phyloP scores from a whole-genome alignment of 495 filamentous ascomycete genomes.

The Aspergillus biplanus region DNA sequence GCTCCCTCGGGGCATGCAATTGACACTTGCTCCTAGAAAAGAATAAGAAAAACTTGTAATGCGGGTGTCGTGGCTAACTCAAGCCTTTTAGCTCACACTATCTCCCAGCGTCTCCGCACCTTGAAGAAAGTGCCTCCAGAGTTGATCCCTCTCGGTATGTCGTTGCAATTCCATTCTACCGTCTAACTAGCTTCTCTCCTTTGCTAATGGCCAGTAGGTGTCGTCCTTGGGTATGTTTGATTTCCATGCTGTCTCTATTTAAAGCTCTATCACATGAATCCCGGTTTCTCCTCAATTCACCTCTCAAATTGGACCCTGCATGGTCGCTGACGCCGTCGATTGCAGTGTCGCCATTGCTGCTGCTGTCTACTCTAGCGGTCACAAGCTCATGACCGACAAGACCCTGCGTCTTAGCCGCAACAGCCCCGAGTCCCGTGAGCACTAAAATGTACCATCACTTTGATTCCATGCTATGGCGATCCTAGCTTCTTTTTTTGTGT shows the following conservation, averaged over 20 bases:
- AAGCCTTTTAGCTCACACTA: constrained; percentile 76
- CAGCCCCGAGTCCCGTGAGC: constrained; percentile 51
- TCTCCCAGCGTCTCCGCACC: constrained; percentile 90
- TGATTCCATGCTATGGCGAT: constrained; percentile 40
- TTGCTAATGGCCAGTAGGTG: constrained; percentile 54
- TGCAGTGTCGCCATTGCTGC: constrained; percentile 67
- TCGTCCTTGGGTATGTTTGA: constrained; percentile 73
- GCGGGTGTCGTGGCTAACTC: constrained; percentile 35
- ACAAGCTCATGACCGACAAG: constrained; percentile 88
- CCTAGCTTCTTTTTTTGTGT: constrained; percentile 32
- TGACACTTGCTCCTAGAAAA: constrained; percentile 15
- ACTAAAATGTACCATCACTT: constrained; percentile 50
- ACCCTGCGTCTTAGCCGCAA: constrained; percentile 75
- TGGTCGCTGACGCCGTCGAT: constrained; percentile 31
- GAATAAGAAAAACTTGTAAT: constrained; percentile 2
- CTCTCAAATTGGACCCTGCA: constrained; percentile 8
- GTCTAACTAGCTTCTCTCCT: constrained; percentile 27
- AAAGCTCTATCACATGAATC: constrained; percentile 24
- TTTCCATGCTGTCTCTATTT: constrained; percentile 21
- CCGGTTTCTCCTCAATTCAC: constrained; percentile 7
- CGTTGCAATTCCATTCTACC: background rate
- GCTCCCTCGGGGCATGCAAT: constrained; percentile 22
- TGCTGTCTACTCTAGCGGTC: constrained; percentile 75
- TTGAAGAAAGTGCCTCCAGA: constrained; percentile 90
- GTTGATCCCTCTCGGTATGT: constrained; percentile 91